phyloP scores from a whole-genome alignment of 345 rosid genomes.

The Crucihimalaya himalaica region DNA sequence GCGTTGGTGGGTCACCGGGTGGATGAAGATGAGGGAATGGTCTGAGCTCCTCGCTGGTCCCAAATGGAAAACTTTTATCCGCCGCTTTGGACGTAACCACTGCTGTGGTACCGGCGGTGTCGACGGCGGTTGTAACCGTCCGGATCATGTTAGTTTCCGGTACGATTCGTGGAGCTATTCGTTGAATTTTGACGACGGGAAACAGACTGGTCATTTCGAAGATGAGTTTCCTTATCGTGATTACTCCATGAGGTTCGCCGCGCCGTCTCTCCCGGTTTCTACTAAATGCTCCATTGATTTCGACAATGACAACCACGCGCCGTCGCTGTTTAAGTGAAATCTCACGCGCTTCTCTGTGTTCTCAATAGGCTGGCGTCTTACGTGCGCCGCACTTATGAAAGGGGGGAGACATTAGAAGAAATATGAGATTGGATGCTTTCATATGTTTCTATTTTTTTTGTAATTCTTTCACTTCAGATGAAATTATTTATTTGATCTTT shows the following conservation, averaged over 20 bases:
- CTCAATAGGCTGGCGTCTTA: neutral
- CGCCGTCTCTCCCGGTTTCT: conserved; percentile 49
- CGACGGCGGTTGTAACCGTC: conserved; percentile 13
- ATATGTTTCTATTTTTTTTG: neutral
- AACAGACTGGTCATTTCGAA: conserved; percentile 37
- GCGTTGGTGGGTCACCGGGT: conserved; percentile 48
- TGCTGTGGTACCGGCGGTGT: conserved; percentile 21
- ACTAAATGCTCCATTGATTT: conserved; percentile 48
- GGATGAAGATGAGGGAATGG: conserved; percentile 54
- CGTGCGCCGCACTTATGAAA: conserved; percentile 29
- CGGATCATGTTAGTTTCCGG: conserved; percentile 48
- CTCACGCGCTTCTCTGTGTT: conserved; percentile 1
- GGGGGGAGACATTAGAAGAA: neutral
- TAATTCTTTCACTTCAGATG: neutral
- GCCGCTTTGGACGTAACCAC: conserved; percentile 42
- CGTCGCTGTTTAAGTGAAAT: conserved; percentile 21
- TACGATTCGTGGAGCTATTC: conserved; percentile 85
- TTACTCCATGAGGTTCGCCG: conserved; percentile 54
- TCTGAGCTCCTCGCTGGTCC: conserved; percentile 56
- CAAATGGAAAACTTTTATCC: conserved; percentile 56
- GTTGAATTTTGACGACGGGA: conserved; percentile 84
- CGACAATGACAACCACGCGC: conserved; percentile 32
- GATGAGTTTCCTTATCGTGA: conserved; percentile 43
- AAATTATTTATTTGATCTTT: neutral
- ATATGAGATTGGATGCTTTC: neutral